phyloP scores from a whole-genome alignment of 2,329 filamentous ascomycete species.

The Trichoderma oligosporum region DNA sequence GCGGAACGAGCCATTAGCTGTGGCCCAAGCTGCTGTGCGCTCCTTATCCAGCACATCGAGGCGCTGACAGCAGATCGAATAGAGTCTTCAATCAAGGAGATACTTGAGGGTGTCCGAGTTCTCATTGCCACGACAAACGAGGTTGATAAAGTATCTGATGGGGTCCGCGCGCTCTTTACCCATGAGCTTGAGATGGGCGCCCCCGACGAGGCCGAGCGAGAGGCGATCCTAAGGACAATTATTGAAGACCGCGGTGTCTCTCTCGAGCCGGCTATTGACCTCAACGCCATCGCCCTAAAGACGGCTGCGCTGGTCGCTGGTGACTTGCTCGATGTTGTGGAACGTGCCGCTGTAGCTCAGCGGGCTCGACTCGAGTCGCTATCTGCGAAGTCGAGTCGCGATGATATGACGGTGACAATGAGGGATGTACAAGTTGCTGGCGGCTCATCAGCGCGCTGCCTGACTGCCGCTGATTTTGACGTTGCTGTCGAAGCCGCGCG shows the following conservation, averaged over 20 bases:
- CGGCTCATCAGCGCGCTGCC: constrained; percentile 70
- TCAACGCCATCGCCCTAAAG: constrained; percentile 83
- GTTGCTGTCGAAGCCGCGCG: constrained; percentile 90
- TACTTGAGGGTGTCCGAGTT: constrained; percentile 74
- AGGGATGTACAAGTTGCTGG: constrained; percentile 87
- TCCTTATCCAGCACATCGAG: constrained; percentile 88
- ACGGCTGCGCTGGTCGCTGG: constrained; percentile 93
- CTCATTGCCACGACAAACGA: constrained; percentile 93
- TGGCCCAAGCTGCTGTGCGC: constrained; percentile 73
- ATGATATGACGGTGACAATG: constrained; percentile 53
- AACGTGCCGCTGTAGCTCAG: constrained; percentile 77
- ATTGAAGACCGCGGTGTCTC: constrained; percentile 71
- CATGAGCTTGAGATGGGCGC: constrained; percentile 93
- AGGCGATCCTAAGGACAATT: constrained; percentile 77
- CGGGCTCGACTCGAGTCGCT: constrained; percentile 71
- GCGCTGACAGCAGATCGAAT: constrained; percentile 89
- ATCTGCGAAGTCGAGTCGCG: constrained; percentile 45
- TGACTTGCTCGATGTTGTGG: constrained; percentile 90
- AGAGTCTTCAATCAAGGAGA: constrained; percentile 76
- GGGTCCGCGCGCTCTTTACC: constrained; percentile 84
- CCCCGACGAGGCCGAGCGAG: constrained; percentile 87
- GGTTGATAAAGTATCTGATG: constrained; percentile 88
- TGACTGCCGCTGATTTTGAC: constrained; percentile 83
- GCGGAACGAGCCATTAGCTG: constrained; percentile 87
- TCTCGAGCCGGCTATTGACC: constrained; percentile 78